Conservation (phyloP, 192 early-diverging fungal genomes). For the Backusella circina region DNA sequence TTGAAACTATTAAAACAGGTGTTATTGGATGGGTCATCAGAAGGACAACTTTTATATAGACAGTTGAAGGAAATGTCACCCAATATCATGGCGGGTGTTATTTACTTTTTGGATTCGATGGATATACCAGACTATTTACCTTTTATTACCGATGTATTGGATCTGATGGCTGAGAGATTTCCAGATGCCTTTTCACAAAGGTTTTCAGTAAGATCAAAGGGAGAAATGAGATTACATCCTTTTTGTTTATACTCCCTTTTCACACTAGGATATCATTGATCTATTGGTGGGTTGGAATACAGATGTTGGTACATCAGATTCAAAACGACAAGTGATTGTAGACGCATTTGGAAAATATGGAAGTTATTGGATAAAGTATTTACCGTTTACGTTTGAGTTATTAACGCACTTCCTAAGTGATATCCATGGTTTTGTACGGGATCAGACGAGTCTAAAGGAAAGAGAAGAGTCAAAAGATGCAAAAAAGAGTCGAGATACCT, state of each 20-base stretch:
- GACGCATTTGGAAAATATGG: conserved; percentile 43
- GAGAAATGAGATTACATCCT: neutral
- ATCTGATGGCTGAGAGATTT: neutral
- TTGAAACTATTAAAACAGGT: conserved; percentile 12
- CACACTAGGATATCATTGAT: conserved; percentile 52
- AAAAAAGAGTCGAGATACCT: conserved; percentile 2
- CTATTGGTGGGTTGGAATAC: conserved; percentile 69
- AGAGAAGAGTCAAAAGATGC: neutral
- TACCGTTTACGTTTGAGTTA: conserved; percentile 49
- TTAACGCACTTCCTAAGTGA: conserved; percentile 51
- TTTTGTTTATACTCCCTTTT: neutral
- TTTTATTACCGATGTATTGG: neutral
- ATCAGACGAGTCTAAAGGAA: neutral
- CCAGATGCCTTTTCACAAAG: conserved; percentile 2
- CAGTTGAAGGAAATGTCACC: conserved; percentile 9
- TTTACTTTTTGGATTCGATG: conserved; percentile 24
- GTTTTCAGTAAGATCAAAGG: conserved; percentile 10
- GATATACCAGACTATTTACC: conserved; percentile 19
- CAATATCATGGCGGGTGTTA: conserved; percentile 13
- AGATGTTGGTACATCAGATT: conserved; percentile 43
- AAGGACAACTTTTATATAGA: neutral
- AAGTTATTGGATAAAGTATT: conserved; percentile 41
- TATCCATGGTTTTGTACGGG: conserved; percentile 29
- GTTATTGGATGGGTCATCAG: neutral
- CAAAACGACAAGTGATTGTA: conserved; percentile 24